Evolutionary conservation across 108 stramenopile genomes (phyloP).

Genomic region (Skeletonema menzelii): DNA sequence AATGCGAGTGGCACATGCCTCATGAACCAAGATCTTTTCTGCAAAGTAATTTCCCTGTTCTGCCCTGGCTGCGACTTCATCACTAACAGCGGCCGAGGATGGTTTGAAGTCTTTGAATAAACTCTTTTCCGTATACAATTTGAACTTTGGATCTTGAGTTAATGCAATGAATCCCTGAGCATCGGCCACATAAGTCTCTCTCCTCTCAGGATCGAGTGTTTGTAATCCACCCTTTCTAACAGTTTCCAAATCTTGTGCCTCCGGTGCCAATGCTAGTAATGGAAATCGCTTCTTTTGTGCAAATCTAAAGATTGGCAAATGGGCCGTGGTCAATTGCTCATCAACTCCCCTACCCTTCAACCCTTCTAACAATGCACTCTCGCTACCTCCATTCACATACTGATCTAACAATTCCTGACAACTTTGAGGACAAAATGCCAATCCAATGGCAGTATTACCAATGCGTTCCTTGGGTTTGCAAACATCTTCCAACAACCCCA

Average conservation of each 20-base stretch:
- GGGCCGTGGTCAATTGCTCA: slow-evolving; percentile 23
- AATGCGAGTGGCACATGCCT: slow-evolving; percentile 68
- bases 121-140: slow-evolving; percentile 78
- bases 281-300: slow-evolving; percentile 46
- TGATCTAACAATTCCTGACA: slow-evolving; percentile 64
- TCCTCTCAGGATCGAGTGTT: slow-evolving; percentile 54
- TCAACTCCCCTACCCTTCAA: slow-evolving; percentile 48
- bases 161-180: slow-evolving; percentile 73
- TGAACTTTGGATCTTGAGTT: slow-evolving; percentile 74
- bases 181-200: slow-evolving; percentile 69
- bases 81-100: not conserved
- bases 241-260: slow-evolving; percentile 55
- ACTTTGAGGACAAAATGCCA: slow-evolving; percentile 56
- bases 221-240: slow-evolving; percentile 65
- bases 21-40: slow-evolving; percentile 76
- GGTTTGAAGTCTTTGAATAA: slow-evolving; percentile 74
- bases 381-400: slow-evolving; percentile 31
- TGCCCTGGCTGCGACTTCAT: slow-evolving; percentile 28
- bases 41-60: slow-evolving; percentile 70
- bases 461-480: slow-evolving; percentile 36
- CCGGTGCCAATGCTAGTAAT: slow-evolving; percentile 68
- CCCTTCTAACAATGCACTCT: slow-evolving; percentile 16
- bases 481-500: slow-evolving; percentile 48
- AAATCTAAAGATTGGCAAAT: slow-evolving; percentile 63
- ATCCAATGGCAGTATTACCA: slow-evolving; percentile 64